Conservation (phyloP, 2,329 filamentous ascomycete genomes). For the Herpotrichia juniperi region DNA sequence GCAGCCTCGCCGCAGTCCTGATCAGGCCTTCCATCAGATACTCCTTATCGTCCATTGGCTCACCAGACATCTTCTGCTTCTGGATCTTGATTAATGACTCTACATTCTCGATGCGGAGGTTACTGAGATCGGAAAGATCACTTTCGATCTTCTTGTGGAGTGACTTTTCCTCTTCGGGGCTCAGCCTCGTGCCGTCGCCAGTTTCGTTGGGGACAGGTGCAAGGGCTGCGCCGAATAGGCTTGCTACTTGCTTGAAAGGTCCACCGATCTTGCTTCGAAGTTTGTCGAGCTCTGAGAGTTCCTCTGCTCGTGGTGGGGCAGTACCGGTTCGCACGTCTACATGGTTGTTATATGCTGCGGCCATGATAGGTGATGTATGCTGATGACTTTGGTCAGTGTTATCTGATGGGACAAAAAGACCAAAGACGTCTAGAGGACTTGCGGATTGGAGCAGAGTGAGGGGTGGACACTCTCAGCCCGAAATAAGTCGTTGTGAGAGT, state of each 20-base stretch:
- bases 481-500: too few species aligned
- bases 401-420: background rate
- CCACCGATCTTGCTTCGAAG: constrained; percentile 34
- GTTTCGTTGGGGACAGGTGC: constrained; percentile 45
- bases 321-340: constrained; percentile 40
- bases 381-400: constrained; percentile 2
- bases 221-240: constrained; percentile 33
- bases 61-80: constrained; percentile 51
- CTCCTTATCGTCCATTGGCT: constrained; percentile 65
- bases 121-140: constrained; percentile 37
- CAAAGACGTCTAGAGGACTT: too few species aligned
- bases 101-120: constrained; percentile 41
- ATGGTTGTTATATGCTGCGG: constrained; percentile 25
- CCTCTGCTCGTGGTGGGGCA: constrained; percentile 33
- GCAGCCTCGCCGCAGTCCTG: constrained; percentile 51
- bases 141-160: constrained; percentile 43
- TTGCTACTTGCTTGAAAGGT: constrained; percentile 34
- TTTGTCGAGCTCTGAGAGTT: constrained; percentile 40
- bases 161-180: constrained; percentile 34
- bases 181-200: constrained; percentile 51
- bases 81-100: constrained; percentile 46
- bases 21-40: constrained; percentile 67
- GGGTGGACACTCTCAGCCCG: too few species aligned
- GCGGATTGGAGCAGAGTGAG: too few species aligned
- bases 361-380: constrained; percentile 8